Evolutionary conservation across 2,329 filamentous ascomycete genomes (phyloP), one percentile per base, ranked within the genome.

Genomic region (Diaporthe humulicola): DNA sequence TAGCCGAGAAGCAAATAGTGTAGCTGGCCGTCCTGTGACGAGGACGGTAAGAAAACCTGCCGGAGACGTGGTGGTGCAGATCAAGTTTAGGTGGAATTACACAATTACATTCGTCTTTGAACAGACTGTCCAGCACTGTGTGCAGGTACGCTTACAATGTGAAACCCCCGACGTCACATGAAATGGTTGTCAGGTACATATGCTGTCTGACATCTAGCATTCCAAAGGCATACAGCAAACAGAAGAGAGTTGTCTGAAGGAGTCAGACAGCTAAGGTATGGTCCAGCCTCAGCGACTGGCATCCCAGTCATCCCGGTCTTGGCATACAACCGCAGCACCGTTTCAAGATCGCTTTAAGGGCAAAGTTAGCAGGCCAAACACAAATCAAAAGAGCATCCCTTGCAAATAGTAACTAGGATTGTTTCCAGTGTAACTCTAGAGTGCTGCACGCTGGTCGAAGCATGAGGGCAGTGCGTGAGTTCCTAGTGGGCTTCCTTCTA

Each of bases 231-330:
- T 61, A 7, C 58, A 42, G 7, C 1, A 40, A 38, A 19, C 12
- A 28, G 22, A 42, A 30, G 58, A 61, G 7, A 61, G 58, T 61
- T 61, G 58, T 61, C 36, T 42, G 58, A 61, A 61, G 58, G 36
- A 42, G 57, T 61, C 36, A 42, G 19, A 61, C 14, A 28, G n/a
- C 36, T 40, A 14, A 42, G 8, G 58, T 38, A 42, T n/a, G n/a
- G 9, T 42, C n/a, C 12, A 17, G n/a, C 57, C n/a, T 60, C 36
- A 40, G 57, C 36, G 22, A 28, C 36, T 42, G 15, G 36, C 36
- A 19, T 42, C 4, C 14, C 38, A 9, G 36, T 40, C 14, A 25
- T 28, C n/a, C 36, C 33, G 17, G 58, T 61, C 58, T 61, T 61
- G 38, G 58, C 58, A n/a, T 28, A 22, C 36, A 61, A 10, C 57